Conservation (phyloP, 2,329 filamentous ascomycete genomes). For the Ramichloridium luteum region DNA sequence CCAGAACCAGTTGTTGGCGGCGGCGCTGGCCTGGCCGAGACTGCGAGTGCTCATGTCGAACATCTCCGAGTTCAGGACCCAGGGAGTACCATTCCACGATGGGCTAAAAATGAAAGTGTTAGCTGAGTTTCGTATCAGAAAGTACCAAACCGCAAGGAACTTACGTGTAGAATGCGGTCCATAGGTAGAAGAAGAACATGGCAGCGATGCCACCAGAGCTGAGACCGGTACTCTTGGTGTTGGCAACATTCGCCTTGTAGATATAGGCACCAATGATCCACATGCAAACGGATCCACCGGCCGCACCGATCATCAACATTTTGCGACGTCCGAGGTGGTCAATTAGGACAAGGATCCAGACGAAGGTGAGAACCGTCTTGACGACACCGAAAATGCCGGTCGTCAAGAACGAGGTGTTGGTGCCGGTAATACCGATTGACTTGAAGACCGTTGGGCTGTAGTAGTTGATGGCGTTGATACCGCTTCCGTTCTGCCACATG, state of each 20-base stretch:
- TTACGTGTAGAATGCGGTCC: conserved; percentile 63
- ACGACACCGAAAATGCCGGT: conserved; percentile 69
- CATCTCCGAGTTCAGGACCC: conserved; percentile 64
- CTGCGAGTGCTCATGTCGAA: conserved; percentile 58
- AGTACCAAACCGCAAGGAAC: no score
- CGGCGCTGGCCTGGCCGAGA: conserved; percentile 59
- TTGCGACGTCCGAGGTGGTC: conserved; percentile 51
- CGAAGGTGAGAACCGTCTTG: conserved; percentile 54
- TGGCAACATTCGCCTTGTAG: conserved; percentile 29
- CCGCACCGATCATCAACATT: conserved; percentile 53
- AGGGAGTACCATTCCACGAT: conserved; percentile 44
- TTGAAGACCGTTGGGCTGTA: conserved; percentile 59
- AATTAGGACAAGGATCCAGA: conserved; percentile 59
- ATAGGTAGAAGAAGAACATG: conserved; percentile 56
- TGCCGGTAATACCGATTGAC: conserved; percentile 49
- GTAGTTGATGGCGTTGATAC: conserved; percentile 72
- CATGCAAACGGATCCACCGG: conserved; percentile 51
- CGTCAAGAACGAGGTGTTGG: conserved; percentile 49
- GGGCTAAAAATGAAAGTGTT: conserved; percentile 53
- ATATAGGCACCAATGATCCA: conserved; percentile 54
- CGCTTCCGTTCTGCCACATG: conserved; percentile 64
- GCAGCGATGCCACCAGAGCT: conserved; percentile 45
- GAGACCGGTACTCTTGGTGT: conserved; percentile 21
- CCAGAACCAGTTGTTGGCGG: conserved; percentile 60
- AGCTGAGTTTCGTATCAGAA: conserved; percentile 18